Evolutionary conservation across 2,329 filamentous ascomycete species (phyloP).

Genomic region (Periconia digitata): DNA sequence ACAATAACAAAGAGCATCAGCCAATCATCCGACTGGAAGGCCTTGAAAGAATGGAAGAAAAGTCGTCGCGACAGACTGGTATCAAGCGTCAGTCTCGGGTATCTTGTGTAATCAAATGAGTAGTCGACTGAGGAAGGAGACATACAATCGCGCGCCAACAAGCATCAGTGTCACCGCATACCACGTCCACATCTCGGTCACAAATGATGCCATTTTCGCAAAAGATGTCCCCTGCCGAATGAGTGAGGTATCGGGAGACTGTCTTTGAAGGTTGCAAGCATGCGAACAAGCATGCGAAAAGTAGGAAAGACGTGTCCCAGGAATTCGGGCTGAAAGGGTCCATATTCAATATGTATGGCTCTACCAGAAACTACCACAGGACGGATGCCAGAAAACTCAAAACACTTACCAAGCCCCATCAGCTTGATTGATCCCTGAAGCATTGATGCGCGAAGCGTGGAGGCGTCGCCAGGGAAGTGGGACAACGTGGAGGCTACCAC

Average conservation of each 20-base stretch:
- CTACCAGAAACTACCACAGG: neutral
- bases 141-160: conserved; percentile 40
- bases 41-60: conserved; percentile 46
- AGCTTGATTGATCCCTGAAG: neutral
- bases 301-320: neutral
- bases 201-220: conserved; percentile 17
- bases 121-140: neutral
- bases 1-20: conserved; percentile 51
- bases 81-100: neutral
- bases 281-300: neutral
- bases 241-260: neutral
- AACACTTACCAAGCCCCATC: neutral
- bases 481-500: neutral
- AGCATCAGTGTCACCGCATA: conserved; percentile 39
- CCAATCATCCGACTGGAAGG: conserved; percentile 56
- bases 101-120: neutral
- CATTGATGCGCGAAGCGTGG: neutral
- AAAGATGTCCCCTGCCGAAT: neutral
- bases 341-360: neutral
- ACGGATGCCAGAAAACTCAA: neutral
- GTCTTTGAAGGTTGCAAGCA: neutral
- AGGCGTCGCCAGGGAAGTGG: neutral
- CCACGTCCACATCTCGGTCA: conserved; percentile 46
- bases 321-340: neutral
- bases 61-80: conserved; percentile 43